phyloP scores from a whole-genome alignment of 306 rosid species.

The Luffa acutangula region DNA sequence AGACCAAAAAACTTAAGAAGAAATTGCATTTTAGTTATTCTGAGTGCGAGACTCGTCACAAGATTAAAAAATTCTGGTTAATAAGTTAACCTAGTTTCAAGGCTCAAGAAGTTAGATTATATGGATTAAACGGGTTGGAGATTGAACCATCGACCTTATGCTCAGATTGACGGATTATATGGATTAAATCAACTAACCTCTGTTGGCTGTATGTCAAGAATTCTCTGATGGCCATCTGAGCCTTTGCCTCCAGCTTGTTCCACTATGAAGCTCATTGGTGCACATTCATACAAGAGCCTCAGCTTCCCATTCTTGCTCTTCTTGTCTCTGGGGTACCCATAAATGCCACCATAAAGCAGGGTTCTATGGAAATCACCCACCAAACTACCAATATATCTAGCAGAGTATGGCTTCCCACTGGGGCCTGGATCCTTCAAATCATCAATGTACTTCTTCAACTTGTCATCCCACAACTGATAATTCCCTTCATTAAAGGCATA shows the following conservation, averaged over 20 bases:
- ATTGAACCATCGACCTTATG: too few relatives aligned
- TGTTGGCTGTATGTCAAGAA: conserved; percentile 73
- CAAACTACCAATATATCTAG: conserved; percentile 87
- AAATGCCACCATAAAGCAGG: conserved; percentile 82
- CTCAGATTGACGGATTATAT: too few relatives aligned
- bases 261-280: conserved; percentile 95
- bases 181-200: conserved; percentile 42
- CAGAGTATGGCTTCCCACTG: conserved; percentile 86
- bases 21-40: too few relatives aligned
- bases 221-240: conserved; percentile 73
- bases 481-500: conserved; percentile 97
- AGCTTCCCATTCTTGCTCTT: conserved; percentile 98
- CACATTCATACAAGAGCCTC: conserved; percentile 88
- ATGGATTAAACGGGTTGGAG: neutral
- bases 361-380: conserved; percentile 96
- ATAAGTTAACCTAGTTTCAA: neutral
- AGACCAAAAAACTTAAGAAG: too few relatives aligned
- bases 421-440: conserved; percentile 90
- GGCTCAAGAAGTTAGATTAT: neutral
- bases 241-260: conserved; percentile 99
- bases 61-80: neutral
- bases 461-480: conserved; percentile 86
- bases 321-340: conserved; percentile 90
- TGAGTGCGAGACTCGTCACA: too few relatives aligned
- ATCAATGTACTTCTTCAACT: conserved; percentile 84